A percentile compares a stretch with the other conserved stretches of the same genome.
These are phyloP conservation scores for Curvularia eragrostidis DNA, from an alignment of 2,329 filamentous ascomycete genomes.

Conservation along the genomic window DNA sequence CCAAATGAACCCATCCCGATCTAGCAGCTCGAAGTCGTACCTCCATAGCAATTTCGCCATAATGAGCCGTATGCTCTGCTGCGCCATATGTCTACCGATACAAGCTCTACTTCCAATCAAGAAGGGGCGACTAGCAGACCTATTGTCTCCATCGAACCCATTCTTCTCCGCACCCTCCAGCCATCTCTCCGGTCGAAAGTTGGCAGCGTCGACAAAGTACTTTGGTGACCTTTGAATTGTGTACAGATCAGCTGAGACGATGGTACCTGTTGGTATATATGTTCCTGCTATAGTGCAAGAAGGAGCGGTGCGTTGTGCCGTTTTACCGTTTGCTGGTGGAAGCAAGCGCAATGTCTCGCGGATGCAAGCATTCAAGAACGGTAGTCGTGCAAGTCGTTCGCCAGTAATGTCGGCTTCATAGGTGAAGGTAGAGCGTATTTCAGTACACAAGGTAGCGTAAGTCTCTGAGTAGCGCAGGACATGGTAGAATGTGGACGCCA, in stretches of 20 bases:
- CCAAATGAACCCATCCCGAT: constrained; percentile 4
- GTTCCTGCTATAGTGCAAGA: constrained; percentile 5
- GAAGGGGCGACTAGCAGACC: constrained; percentile 4
- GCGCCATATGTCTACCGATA: constrained; percentile 5
- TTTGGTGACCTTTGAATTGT: constrained; percentile 1
- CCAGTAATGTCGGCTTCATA: constrained; percentile 6
- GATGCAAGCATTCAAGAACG: constrained; percentile 5
- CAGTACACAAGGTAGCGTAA: not conserved
- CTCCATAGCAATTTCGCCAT: constrained; percentile 1
- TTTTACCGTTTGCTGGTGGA: constrained; percentile 4
- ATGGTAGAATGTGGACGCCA: constrained; percentile 8
- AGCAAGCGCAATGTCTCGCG: constrained; percentile 9
- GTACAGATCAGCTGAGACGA: constrained; percentile 4
- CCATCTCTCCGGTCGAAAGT: constrained; percentile 6
- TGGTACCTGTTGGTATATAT: constrained; percentile 5
- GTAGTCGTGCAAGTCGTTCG: constrained; percentile 4
- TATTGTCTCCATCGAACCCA: constrained; percentile 4
- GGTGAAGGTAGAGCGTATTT: constrained; percentile 3
- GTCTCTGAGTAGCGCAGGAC: constrained; percentile 4
- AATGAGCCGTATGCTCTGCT: constrained; percentile 7
- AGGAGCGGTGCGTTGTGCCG: constrained; percentile 3
- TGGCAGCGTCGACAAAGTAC: constrained; percentile 1
- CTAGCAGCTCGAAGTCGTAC: constrained; percentile 4
- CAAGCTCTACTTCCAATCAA: constrained; percentile 4
- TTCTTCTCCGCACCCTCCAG: constrained; percentile 4